Evolutionary conservation across 805 yeast species (phyloP), one percentile per base, ranked within the genome.

Genomic region (Monosporozyma solicola): DNA sequence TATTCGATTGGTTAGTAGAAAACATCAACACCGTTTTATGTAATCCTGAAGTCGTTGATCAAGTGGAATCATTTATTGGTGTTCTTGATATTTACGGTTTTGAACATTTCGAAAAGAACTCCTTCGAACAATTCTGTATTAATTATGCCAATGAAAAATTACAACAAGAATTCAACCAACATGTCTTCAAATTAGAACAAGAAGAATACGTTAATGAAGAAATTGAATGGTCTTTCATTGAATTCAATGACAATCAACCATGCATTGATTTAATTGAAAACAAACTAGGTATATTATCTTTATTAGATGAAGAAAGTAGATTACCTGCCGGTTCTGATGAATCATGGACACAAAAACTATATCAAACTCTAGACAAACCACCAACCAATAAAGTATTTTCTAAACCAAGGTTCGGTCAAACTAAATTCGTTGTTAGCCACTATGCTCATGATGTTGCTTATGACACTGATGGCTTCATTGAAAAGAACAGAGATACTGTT

Each of bases 1-100:
- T 94, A 56, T 92, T 92, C 61, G 98, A 92, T 65, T 92, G 99
- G 99, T 79, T 92, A 55, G 98, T 91, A 25, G 83, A 79, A 49
- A 83, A 83, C 59, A 87, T 90, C 58, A 92, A 92, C 69, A 68
- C 78, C 24, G 95, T 89, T 64, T 78, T 92, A 63, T 87, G 94
- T 65, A 83, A 92, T 2, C 83, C 84, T 22, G 85, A 80, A 47
- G 80, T 88, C 37, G 78, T 75, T 43, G 72, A 74, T 25, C 71
- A 82, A 39, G 77, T 84, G 52, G 72, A 77, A 47, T 79, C 88
- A 1, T 94, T 92, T 62, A 92, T 92, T 63, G 99, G 99, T 69
- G 98, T 92, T 32, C 78, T 92, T 62, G 99, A 92, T 84, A 92
- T 92, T 61, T 92, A 92, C 66, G 99, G 99, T 25, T 92, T 92